Evolutionary conservation across 2,329 filamentous ascomycete genomes (phyloP), one percentile per base, ranked within the genome.

Genomic region (Pestalotiopsis sp.): DNA sequence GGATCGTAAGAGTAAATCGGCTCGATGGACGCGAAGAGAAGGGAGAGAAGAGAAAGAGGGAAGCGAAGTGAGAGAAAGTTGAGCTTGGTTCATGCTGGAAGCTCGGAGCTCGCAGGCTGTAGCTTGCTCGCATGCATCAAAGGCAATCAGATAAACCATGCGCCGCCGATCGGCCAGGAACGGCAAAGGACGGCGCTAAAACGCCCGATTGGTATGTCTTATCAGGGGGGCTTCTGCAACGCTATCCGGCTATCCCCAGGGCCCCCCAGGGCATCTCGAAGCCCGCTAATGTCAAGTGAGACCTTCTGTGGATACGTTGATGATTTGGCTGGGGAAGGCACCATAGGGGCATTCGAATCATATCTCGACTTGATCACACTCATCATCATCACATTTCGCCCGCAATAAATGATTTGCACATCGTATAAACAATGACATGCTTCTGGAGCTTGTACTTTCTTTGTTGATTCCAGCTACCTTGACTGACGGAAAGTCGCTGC

Each of bases 121-220:
- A n/a, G 17, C 17, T 52, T n/a, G 44, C 44, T 52, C 4, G 20
- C 44, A 52, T 52, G 44, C 44, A 52, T 17, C 20, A 35, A 35
- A 35, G 14, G 20, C 44, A n/a, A 52, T n/a, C 14, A 52, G 40
- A 14, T 48, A 48, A 14, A 14, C 40, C 40, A 48, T 48, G n/a
- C 40, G 40, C 65, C 64, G 48, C 14, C 55, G 64, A 62, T 62
- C 65, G 64, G 64, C 64, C 30, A 59, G 64, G 57, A n/a, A 66
- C 52, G 64, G 52, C 30, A 58, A 26, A 20, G 52, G 22, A 24
- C 64, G 64, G 57, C 65, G 38, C 35, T 66, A 62, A 62, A 66
- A 26, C 35, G 55, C 38, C 57, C 65, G 56, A 62, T 59, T 66
- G 52, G 56, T 30, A 38, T 40, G 24, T 39, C 63, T 65, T 65